Evolutionary conservation across 768 basidiomycete species (phyloP).

Genomic region (Pulveroboletus sp.): DNA sequence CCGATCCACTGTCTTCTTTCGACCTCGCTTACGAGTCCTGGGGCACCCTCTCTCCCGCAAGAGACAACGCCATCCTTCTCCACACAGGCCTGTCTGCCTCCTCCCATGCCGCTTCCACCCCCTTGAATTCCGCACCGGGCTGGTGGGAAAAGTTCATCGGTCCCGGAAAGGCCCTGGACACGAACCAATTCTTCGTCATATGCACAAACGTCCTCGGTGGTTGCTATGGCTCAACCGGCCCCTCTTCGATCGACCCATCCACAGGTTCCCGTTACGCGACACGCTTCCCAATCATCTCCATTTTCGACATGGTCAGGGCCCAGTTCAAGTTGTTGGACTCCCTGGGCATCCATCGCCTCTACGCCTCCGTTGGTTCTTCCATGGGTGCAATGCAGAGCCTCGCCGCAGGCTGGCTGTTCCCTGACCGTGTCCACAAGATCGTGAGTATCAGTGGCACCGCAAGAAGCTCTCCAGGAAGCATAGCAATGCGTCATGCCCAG

Average conservation of each 20-base stretch:
- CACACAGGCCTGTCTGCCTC: conserved; percentile 96
- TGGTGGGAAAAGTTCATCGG: conserved; percentile 99
- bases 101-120: conserved; percentile 87
- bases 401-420: conserved; percentile 90
- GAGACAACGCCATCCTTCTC: conserved; percentile 88
- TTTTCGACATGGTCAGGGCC: conserved; percentile 97
- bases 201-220: conserved; percentile 97
- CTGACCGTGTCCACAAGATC: conserved; percentile 82
- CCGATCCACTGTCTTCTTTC: conserved; percentile 58
- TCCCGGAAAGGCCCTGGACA: conserved; percentile 90
- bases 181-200: conserved; percentile 85
- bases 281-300: conserved; percentile 82
- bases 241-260: conserved; percentile 72
- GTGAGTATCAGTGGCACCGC: conserved; percentile 96
- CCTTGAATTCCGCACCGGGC: conserved; percentile 72
- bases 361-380: conserved; percentile 89
- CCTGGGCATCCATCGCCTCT: conserved; percentile 77
- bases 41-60: conserved; percentile 76
- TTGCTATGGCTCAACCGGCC: conserved; percentile 96
- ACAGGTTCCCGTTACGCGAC: conserved; percentile 80
- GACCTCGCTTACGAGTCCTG: conserved; percentile 97
- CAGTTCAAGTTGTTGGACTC: conserved; percentile 85
- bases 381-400: conserved; percentile 99
- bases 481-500: conserved; percentile 96
- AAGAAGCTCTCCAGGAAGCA: conserved; percentile 83